Base-by-base conservation (phyloP, 352 stramenopile species). In the Phytophthora constricta region DNA sequence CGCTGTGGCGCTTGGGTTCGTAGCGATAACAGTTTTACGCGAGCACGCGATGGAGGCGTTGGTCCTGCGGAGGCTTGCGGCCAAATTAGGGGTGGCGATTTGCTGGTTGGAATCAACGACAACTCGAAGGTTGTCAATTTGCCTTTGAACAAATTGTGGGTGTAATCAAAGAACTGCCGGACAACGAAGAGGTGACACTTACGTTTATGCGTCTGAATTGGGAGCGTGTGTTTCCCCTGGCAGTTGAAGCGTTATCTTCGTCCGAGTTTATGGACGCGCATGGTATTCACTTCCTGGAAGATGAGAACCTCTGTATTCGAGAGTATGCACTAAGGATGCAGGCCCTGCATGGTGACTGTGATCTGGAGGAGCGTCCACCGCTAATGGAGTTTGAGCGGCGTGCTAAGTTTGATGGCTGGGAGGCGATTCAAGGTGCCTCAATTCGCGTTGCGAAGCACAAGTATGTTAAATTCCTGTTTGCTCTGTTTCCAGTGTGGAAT, bases 261-360 rank as follows among this genome's bases (percentile, higher is more conserved):
- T 45, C 59, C 0, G 63, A 74, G 9, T 95, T 94, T 26, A 45
- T 91, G 43, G 57, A 76, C 17, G 62, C 71, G 9, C 74, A 92
- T 49, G 60, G 63, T 1, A 77, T 96, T 43, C 58, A 76, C 25
- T 65, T 86, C 20, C 58, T 80, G 3, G 57, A 77, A 9, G 82
- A 92, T 45, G 82, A 92, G 58, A 87, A 89, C 16, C 42, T 95
- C 20, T 82, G 82, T 39, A 75, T 95, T 43, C 86, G 85, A 19
- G 86, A 95, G 69, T 93, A 89, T 53, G 84, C 81, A 11, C 62
- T 96, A 19, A 84, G 85, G 13, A 93, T 93, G 86, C 88, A 96
- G 37, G 78, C 76, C 41, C 55, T 88, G 1, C 64, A 89, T 43
- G 88, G 88, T 20, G 86, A 96, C 58, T 94, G 82, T 31, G 79